Conservation (phyloP, 2,329 filamentous ascomycete genomes). For the Raffaelea deltoideospora region DNA sequence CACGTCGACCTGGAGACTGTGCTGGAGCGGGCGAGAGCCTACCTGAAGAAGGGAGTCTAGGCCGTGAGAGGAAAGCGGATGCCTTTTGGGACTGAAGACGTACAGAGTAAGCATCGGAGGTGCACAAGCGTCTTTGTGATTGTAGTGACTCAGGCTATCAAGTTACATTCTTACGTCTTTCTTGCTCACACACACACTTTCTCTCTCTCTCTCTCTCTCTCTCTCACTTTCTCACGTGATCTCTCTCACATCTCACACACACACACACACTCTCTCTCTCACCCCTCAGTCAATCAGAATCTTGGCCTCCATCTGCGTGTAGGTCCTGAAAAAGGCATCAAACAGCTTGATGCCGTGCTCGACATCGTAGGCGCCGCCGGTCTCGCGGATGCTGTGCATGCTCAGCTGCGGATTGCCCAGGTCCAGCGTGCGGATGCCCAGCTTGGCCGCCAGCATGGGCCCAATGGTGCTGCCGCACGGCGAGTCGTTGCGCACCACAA, state of each 20-base stretch:
- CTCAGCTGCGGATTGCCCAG: constrained; percentile 86
- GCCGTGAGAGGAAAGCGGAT: neutral
- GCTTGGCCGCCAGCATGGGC: constrained; percentile 78
- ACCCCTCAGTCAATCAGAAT: constrained; percentile 84
- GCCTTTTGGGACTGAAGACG: neutral
- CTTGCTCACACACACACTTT: too few relatives aligned
- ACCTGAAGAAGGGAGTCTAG: neutral
- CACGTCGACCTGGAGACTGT: constrained; percentile 9
- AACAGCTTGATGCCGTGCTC: constrained; percentile 77
- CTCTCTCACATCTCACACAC: too few relatives aligned
- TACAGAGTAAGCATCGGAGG: neutral
- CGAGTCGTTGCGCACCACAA: constrained; percentile 92
- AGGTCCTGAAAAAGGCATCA: constrained; percentile 72
- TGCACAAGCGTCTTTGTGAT: too few relatives aligned
- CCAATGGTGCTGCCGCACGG: constrained; percentile 93
- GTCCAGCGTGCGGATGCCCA: constrained; percentile 82
- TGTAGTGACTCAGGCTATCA: too few relatives aligned
- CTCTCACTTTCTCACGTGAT: too few relatives aligned
- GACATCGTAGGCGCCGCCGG: constrained; percentile 75
- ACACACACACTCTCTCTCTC: too few relatives aligned
- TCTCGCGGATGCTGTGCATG: constrained; percentile 96
- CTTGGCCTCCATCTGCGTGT: constrained; percentile 65
- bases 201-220: too few relatives aligned
- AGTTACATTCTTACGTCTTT: too few relatives aligned
- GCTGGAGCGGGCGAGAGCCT: constrained; percentile 4